Percentiles rank a stretch among this genome's conserved stretches.
These are phyloP conservation scores for Jatropha podagrica DNA, from an alignment of 441 rosid species.

Conservation along the genomic window DNA sequence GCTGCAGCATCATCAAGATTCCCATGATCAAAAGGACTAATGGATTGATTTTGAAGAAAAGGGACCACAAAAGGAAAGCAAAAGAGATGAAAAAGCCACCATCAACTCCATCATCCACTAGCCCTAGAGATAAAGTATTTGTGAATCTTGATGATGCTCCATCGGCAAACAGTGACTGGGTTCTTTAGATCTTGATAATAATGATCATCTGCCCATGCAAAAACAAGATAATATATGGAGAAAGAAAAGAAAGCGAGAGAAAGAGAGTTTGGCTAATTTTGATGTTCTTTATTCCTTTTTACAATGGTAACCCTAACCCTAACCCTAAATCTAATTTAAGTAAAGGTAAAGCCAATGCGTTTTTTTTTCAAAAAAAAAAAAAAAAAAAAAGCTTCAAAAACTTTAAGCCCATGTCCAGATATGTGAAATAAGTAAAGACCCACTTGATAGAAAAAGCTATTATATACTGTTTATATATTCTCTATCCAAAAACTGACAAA, in stretches of 20 bases:
- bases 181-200: constrained; percentile 28
- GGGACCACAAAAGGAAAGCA: constrained; percentile 15
- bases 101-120: constrained; percentile 18
- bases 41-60: constrained; percentile 21
- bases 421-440: constrained; percentile 27
- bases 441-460: constrained; percentile 20
- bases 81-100: background rate
- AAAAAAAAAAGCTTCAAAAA: constrained; percentile 17
- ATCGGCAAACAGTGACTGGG: constrained; percentile 77
- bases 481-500: constrained; percentile 19
- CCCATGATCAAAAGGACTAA: constrained; percentile 46
- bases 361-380: background rate
- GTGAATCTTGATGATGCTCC: constrained; percentile 93
- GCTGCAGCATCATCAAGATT: constrained; percentile 99
- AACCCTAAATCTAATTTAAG: constrained; percentile 28
- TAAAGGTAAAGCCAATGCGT: constrained; percentile 8
- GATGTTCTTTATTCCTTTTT: background rate
- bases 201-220: constrained; percentile 26
- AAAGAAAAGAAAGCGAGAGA: background rate
- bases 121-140: constrained; percentile 40
- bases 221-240: background rate
- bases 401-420: constrained; percentile 11
- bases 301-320: constrained; percentile 42
- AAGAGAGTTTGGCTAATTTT: background rate
- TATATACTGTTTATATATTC: background rate